Conservation (phyloP, 352 stramenopile genomes). For the Phytopythium oedochilum region DNA sequence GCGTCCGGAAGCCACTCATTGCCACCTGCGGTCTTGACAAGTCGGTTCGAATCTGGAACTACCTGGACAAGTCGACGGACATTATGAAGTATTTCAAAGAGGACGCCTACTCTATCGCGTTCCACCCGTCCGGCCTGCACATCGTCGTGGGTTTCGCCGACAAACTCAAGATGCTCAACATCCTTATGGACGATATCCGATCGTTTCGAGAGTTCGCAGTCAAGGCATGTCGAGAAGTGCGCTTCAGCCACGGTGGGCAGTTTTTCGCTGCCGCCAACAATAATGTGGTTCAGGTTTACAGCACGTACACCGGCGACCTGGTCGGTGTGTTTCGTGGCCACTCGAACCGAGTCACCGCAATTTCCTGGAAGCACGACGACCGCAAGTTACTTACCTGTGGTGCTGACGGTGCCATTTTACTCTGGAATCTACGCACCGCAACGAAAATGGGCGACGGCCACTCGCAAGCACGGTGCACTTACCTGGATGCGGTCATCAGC, state of each 20-base stretch:
- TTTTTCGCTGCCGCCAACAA: conserved; percentile 89
- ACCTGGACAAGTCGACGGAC: conserved; percentile 88
- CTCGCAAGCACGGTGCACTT: conserved; percentile 70
- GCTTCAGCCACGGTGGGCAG: conserved; percentile 89
- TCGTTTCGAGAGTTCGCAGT: conserved; percentile 89
- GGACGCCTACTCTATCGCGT: conserved; percentile 81
- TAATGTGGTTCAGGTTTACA: conserved; percentile 86
- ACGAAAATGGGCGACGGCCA: conserved; percentile 78
- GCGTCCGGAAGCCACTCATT: conserved; percentile 89
- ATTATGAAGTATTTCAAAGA: conserved; percentile 92
- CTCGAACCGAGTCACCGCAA: conserved; percentile 77
- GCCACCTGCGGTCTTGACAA: conserved; percentile 89
- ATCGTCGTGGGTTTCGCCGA: conserved; percentile 91
- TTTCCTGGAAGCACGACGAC: conserved; percentile 78
- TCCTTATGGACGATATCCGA: conserved; percentile 93
- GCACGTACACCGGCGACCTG: conserved; percentile 74
- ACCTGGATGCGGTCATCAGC: conserved; percentile 56
- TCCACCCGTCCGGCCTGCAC: conserved; percentile 89
- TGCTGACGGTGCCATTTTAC: conserved; percentile 67
- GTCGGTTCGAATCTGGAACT: conserved; percentile 94
- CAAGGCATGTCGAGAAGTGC: conserved; percentile 89
- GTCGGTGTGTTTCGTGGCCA: conserved; percentile 69
- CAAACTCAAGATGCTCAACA: conserved; percentile 92
- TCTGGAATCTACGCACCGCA: conserved; percentile 73
- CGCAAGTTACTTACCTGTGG: conserved; percentile 71